phyloP scores from a whole-genome alignment of 2,329 filamentous ascomycete genomes.

The Penicillium thymicola region DNA sequence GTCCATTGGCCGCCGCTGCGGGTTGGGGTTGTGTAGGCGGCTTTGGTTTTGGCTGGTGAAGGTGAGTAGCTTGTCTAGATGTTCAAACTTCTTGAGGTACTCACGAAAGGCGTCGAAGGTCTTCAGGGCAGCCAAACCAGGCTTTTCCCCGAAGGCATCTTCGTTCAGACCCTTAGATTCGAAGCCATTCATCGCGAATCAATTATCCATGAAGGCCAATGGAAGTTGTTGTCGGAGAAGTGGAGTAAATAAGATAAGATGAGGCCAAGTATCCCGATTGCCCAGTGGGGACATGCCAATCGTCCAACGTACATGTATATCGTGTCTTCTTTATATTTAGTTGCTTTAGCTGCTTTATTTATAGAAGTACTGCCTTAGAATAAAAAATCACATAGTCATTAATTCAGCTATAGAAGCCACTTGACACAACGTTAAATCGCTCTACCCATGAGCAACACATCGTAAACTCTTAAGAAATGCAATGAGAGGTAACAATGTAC shows the following conservation, averaged over 20 bases:
- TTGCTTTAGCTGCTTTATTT: neutral
- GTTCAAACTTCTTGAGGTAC: conserved; percentile 34
- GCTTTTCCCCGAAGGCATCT: conserved; percentile 72
- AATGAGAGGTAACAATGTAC: conserved; percentile 25
- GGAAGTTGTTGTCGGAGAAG: conserved; percentile 14
- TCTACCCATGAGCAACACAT: conserved; percentile 18
- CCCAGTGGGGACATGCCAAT: conserved; percentile 2
- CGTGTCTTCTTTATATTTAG: neutral
- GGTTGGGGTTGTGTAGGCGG: conserved; percentile 82
- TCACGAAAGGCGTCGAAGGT: conserved; percentile 97
- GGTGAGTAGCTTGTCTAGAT: neutral
- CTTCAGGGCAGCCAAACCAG: conserved; percentile 58
- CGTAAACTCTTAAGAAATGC: conserved; percentile 21
- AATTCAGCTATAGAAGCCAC: conserved; percentile 4
- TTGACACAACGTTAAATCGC: conserved; percentile 13
- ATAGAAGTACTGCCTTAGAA: neutral
- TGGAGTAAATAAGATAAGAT: conserved; percentile 27
- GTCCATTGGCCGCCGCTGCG: conserved; percentile 92
- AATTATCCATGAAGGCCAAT: conserved; percentile 26
- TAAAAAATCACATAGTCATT: conserved; percentile 5
- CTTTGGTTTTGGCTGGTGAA: conserved; percentile 81
- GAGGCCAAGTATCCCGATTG: conserved; percentile 30
- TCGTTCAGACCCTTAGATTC: conserved; percentile 69
- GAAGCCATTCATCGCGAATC: conserved; percentile 71
- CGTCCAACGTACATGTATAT: neutral